A percentile compares a stretch with the other conserved stretches of the same genome.
Evolutionary conservation across 202 grass and related monocot genomes (phyloP).

Genomic region (Tripidium arundinaceum): DNA sequence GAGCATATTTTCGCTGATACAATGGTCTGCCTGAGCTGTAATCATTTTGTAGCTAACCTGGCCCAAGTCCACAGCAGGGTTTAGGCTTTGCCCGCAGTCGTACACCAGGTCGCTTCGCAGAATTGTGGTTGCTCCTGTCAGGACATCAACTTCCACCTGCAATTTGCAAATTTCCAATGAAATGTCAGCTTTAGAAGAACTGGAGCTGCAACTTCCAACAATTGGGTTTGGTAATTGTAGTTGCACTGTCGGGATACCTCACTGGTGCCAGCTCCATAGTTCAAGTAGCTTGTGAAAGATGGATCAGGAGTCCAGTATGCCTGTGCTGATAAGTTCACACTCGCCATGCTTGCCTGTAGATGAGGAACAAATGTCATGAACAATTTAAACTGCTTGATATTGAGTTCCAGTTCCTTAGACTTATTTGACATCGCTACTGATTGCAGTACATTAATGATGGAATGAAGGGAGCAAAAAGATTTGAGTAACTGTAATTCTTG

Average conservation of each 20-base stretch:
- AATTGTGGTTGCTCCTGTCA: slow-evolving; percentile 67
- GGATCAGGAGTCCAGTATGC: slow-evolving; percentile 57
- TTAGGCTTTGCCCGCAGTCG: slow-evolving; percentile 80
- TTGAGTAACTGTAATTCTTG: too few relatives aligned
- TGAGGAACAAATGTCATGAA: background rate
- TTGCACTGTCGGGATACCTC: slow-evolving; percentile 39
- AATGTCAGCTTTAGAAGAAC: background rate
- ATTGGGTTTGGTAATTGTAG: background rate
- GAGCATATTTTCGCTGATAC: background rate
- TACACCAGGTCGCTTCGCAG: slow-evolving; percentile 60
- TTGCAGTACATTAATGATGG: background rate
- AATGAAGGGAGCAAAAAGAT: background rate
- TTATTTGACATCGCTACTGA: background rate
- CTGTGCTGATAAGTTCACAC: slow-evolving; percentile 57
- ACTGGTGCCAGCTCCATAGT: slow-evolving; percentile 67
- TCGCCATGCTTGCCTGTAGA: slow-evolving; percentile 49
- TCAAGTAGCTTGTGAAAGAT: slow-evolving; percentile 42
- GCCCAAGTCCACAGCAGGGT: slow-evolving; percentile 76
- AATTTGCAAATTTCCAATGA: background rate
- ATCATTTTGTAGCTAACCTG: slow-evolving; percentile 18
- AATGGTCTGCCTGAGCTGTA: background rate
- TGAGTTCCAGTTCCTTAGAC: too few relatives aligned
- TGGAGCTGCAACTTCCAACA: background rate
- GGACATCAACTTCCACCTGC: slow-evolving; percentile 73
- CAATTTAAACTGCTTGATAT: background rate